Base-by-base conservation (phyloP, 1,139 yeast species). In the Hyphopichia burtonii region DNA sequence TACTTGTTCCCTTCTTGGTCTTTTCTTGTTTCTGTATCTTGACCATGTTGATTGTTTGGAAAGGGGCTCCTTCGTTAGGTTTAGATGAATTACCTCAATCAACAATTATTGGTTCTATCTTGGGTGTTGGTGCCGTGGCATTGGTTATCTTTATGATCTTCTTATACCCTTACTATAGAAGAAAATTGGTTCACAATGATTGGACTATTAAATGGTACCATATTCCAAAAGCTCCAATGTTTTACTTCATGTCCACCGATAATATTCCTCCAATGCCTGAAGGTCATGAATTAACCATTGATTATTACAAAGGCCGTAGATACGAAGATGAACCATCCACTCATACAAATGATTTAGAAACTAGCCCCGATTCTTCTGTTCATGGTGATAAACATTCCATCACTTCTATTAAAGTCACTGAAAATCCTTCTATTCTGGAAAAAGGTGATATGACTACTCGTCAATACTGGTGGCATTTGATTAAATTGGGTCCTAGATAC, bases 11-110 rank as follows among this genome's bases (percentile, higher is more conserved):
- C 14, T 41, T 72, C 35, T 74, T 83, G 58, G 85, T 85, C 28
- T 83, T 79, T 51, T 55, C 71, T 36, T 78, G 88, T 30, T 80
- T 82, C 50, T 63, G 83, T 38, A 75, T 84, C 44, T 73, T 85
- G 54, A 83, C 90, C 45, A 74, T 64, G 81, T 74, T 68, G 64
- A 71, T 66, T 53, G 75, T 78, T 34, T 83, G 87, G 87, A 83
- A 83, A 60, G 90, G 90, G 53, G 83, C 89, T 45, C 89, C 89
- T 51, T 74, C 75, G 47, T 73, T 84, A 51, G 66, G 78, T 22
- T 71, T 84, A 55, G 67, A 76, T 51, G 57, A 78, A 6, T 69
- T 83, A 45, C 67, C 82, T 2, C 53, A 67, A 11, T 75, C 75
- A 34, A 75, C 83, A 15, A 74, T 76, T 36, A 69, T 65, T 37